phyloP scores from a whole-genome alignment of 2,329 filamentous ascomycete species.

The Cryphonectria nitschkei region DNA sequence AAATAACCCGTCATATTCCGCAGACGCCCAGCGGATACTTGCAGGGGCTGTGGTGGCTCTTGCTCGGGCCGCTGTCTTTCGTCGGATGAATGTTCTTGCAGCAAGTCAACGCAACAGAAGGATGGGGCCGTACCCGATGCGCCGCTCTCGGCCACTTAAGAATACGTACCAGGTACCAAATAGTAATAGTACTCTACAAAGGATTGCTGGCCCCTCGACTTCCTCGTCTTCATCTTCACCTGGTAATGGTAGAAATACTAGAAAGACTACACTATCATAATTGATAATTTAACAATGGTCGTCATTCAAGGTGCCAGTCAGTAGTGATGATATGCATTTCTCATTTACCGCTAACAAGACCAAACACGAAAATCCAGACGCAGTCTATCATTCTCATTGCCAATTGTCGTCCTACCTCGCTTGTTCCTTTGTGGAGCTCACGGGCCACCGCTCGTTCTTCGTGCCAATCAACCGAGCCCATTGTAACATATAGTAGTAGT shows the following conservation, averaged over 20 bases:
- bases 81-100: slow-evolving; percentile 27
- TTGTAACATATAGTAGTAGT: not conserved
- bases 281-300: too few species aligned
- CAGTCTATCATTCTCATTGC: slow-evolving; percentile 4
- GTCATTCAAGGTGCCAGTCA: too few species aligned
- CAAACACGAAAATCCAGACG: slow-evolving; percentile 5
- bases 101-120: not conserved
- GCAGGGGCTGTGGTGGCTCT: slow-evolving; percentile 2
- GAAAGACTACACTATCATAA: too few species aligned
- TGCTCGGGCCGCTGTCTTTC: slow-evolving; percentile 2
- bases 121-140: not conserved
- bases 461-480: not conserved
- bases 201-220: too few species aligned
- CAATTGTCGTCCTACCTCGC: not conserved
- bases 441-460: slow-evolving; percentile 2
- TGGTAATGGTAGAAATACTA: not conserved
- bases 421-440: not conserved
- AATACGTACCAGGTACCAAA: not conserved
- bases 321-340: not conserved
- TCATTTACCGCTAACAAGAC: not conserved
- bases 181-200: too few species aligned
- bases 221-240: not conserved
- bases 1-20: slow-evolving; percentile 25
- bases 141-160: not conserved
- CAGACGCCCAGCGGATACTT: not conserved